These are phyloP conservation scores for Funneliformis mosseae DNA, from an alignment of 192 early-diverging fungal species.

Conservation along the genomic window DNA sequence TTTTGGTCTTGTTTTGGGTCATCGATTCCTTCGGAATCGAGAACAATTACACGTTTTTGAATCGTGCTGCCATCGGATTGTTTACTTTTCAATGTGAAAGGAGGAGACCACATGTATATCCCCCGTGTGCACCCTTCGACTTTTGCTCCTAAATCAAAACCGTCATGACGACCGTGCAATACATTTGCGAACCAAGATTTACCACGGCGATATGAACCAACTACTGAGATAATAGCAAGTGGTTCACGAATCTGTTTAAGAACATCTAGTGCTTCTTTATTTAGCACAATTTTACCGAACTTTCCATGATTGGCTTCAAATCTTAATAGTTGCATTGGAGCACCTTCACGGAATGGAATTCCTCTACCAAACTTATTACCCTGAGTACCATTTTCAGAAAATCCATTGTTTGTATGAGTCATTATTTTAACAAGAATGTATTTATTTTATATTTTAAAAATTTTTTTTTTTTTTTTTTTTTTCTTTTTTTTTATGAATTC, in stretches of 20 bases:
- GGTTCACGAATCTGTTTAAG: conserved; percentile 14
- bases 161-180: conserved; percentile 23
- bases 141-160: conserved; percentile 19
- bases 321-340: neutral
- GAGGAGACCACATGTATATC: conserved; percentile 25
- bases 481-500: no score
- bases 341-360: conserved; percentile 10
- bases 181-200: conserved; percentile 25
- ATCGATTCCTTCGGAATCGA: conserved; percentile 29
- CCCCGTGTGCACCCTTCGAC: conserved; percentile 20
- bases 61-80: neutral
- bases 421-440: no score
- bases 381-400: neutral
- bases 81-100: neutral
- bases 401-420: no score
- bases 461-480: no score
- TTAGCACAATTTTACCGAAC: neutral
- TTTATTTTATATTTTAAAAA: no score
- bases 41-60: conserved; percentile 13
- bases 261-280: neutral
- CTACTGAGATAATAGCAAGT: conserved; percentile 17
- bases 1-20: conserved; percentile 25
- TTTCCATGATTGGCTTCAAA: neutral
- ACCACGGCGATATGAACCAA: conserved; percentile 18
- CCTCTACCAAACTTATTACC: neutral